A percentile compares a stretch with the other conserved stretches of the same genome.
Conservation (phyloP, 345 rosid genomes). For the Populus pruinosa region DNA sequence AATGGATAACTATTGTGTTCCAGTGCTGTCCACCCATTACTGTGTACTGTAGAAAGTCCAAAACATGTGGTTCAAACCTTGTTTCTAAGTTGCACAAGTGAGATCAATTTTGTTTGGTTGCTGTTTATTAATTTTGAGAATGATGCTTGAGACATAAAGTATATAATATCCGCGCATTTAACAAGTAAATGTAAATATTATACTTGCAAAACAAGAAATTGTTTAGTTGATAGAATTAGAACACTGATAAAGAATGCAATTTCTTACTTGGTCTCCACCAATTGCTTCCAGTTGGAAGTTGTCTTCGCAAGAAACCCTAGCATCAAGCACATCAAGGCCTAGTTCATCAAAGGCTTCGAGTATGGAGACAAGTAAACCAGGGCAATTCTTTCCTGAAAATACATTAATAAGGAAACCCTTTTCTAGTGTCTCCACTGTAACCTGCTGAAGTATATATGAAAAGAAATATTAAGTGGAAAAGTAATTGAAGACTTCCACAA, state of each 20-base stretch:
- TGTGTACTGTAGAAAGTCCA: background rate
- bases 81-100: background rate
- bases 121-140: background rate
- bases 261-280: constrained; percentile 43
- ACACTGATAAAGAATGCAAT: background rate
- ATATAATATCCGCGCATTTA: background rate
- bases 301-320: constrained; percentile 92
- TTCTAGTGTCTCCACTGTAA: constrained; percentile 75
- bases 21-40: background rate
- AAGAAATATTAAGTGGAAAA: background rate
- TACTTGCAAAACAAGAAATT: background rate
- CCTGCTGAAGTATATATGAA: constrained; percentile 34
- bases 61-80: background rate
- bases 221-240: too few relatives aligned
- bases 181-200: background rate
- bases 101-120: background rate
- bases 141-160: background rate
- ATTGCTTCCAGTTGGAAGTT: constrained; percentile 64
- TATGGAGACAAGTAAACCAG: constrained; percentile 71
- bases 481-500: background rate
- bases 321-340: constrained; percentile 72
- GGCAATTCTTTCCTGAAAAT: constrained; percentile 54
- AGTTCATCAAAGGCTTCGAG: constrained; percentile 83
- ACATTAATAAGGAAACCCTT: constrained; percentile 73
- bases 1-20: background rate